Evolutionary conservation across 805 yeast species (phyloP).

Genomic region (Torulaspora maleeae): DNA sequence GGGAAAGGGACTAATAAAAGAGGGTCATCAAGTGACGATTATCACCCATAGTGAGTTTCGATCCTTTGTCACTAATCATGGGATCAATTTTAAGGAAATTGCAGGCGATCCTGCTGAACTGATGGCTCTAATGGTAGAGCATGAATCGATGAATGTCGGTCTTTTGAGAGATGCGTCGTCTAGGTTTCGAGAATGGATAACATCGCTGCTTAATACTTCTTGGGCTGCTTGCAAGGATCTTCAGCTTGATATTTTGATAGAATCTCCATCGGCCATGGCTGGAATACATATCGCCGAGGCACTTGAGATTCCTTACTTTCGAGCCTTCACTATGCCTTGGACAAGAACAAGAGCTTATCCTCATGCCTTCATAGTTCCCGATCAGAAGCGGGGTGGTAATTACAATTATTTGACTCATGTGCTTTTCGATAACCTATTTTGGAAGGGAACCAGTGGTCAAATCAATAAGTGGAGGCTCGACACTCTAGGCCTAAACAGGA

Average conservation of each 20-base stretch:
- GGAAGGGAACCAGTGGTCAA: constrained; percentile 88
- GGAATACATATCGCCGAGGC: constrained; percentile 96
- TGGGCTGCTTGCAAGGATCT: constrained; percentile 84
- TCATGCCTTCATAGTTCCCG: constrained; percentile 93
- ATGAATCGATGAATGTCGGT: constrained; percentile 79
- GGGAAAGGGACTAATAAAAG: constrained; percentile 69
- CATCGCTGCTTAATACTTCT: constrained; percentile 60
- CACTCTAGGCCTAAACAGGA: constrained; percentile 57
- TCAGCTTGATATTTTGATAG: constrained; percentile 66
- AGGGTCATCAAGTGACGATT: constrained; percentile 80
- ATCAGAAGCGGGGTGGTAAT: constrained; percentile 86
- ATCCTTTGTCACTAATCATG: constrained; percentile 65
- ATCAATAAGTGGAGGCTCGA: constrained; percentile 84
- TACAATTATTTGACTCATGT: constrained; percentile 91
- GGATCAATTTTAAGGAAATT: constrained; percentile 62
- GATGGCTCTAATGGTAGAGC: constrained; percentile 88
- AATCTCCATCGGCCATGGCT: constrained; percentile 95
- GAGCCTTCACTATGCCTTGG: constrained; percentile 99
- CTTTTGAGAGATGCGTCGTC: constrained; percentile 78
- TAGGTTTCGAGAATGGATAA: constrained; percentile 79
- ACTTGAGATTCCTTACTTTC: constrained; percentile 77
- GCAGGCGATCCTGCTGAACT: constrained; percentile 93
- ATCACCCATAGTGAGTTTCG: constrained; percentile 82
- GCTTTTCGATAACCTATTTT: constrained; percentile 84
- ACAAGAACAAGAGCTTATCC: constrained; percentile 93